Base-by-base conservation (phyloP, 2,329 filamentous ascomycete genomes). In the Trichoderma koningiopsis region DNA sequence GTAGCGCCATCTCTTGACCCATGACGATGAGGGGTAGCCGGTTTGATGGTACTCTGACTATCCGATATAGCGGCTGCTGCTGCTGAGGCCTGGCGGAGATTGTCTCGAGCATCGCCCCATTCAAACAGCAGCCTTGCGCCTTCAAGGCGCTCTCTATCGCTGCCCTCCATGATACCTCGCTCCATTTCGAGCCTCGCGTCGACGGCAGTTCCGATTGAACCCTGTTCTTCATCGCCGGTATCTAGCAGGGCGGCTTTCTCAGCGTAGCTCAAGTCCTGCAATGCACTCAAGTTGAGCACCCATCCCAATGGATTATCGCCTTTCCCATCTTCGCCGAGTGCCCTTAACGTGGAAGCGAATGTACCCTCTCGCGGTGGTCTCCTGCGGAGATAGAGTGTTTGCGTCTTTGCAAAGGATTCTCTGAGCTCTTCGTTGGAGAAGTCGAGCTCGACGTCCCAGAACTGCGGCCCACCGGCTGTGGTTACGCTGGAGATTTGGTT, bases 371-470 rank as follows among this genome's bases (percentile, higher is more conserved):
- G 87, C 52, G 89, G 85, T 16, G 90, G 87, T 67, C 93, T 88
- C 19, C 91, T 86, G 22, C 91, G 88, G 5, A 97, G 88, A 75
- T 89, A 90, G 53, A 97, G 82, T 1, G 88, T 92, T 74, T 96
- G 93, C 31, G 90, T 89, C 24, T 84, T 83, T 13, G 82, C 82
- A 81, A 97, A 82, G 4, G 89, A 87, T 0, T 85, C 79, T 5
- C 87, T 82, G 60, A 96, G 87, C 0, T 83, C 79, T 0, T 89
- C 83, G 68, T 91, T 88, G 61, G 84, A 82, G 72, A 97, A 93
- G 76, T 96, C 90, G 4, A 97, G 83, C 6, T 89, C 88, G 3
- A 96, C 85, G 53, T 92, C 90, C 94, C 94, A 97, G 81, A 93
- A 95, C 4, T 85, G 84, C 5, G 89, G 85, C 1, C 88, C 85